A percentile compares a stretch with the other conserved stretches of the same genome.
Conservation (phyloP, 148 eudicot species). For the Suaeda aralocaspica region DNA sequence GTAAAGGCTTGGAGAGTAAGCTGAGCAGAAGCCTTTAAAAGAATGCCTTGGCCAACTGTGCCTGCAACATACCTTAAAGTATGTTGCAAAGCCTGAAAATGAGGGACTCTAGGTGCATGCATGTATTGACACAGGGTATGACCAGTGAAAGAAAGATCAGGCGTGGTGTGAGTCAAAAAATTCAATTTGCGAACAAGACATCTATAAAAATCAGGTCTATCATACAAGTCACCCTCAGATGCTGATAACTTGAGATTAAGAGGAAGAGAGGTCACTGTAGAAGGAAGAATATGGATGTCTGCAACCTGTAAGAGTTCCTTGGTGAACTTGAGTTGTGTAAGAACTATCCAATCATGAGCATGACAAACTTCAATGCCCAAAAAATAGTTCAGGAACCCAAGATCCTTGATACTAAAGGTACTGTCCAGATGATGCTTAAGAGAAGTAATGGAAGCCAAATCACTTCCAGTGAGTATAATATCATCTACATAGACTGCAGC, state of each 20-base stretch:
- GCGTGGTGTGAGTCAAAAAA: too few relatives aligned
- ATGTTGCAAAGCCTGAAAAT: too few relatives aligned
- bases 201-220: too few relatives aligned
- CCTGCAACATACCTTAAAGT: too few relatives aligned
- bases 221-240: not conserved
- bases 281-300: not conserved
- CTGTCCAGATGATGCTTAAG: not conserved
- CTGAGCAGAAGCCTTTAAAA: too few relatives aligned
- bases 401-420: not conserved
- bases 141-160: too few relatives aligned
- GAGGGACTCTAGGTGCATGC: too few relatives aligned
- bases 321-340: not conserved
- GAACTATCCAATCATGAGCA: not conserved
- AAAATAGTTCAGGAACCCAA: not conserved
- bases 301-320: not conserved
- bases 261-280: not conserved
- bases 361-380: not conserved
- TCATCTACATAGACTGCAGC: not conserved
- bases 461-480: not conserved
- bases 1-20: too few relatives aligned
- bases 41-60: too few relatives aligned
- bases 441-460: not conserved
- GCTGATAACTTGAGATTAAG: not conserved
- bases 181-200: too few relatives aligned
- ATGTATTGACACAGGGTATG: too few relatives aligned